Evolutionary conservation across 805 yeast species (phyloP).

Genomic region (Suhomyces prunicola): DNA sequence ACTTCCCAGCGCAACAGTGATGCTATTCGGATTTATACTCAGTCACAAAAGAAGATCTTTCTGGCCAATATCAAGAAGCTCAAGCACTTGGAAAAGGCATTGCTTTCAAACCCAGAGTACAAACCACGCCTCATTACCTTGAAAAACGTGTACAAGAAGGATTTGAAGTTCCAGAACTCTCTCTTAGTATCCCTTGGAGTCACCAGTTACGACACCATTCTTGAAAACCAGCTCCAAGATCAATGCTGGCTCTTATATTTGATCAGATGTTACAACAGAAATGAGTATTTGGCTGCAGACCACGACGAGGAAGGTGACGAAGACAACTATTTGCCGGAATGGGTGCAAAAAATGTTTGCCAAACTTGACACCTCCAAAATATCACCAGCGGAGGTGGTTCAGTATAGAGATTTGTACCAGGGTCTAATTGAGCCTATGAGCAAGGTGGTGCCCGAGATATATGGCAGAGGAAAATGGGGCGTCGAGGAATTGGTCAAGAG

Average conservation of each 20-base stretch:
- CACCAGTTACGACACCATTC: conserved; percentile 49
- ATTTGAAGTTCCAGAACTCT: conserved; percentile 51
- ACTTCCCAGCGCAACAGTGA: conserved; percentile 6
- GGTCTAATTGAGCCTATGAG: conserved; percentile 49
- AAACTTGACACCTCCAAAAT: conserved; percentile 36
- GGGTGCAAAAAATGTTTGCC: conserved; percentile 43
- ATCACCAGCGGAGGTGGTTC: conserved; percentile 52
- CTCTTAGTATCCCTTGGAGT: conserved; percentile 57
- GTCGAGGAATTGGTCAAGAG: conserved; percentile 48
- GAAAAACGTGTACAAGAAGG: conserved; percentile 56
- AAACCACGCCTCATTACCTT: conserved; percentile 50
- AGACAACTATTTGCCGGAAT: conserved; percentile 47
- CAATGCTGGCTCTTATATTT: conserved; percentile 63
- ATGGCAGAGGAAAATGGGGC: conserved; percentile 48
- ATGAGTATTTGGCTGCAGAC: conserved; percentile 17
- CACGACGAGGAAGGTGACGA: conserved; percentile 18
- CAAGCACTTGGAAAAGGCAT: conserved; percentile 42
- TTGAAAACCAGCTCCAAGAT: conserved; percentile 48
- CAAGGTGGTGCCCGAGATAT: conserved; percentile 56
- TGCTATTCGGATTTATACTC: conserved; percentile 44
- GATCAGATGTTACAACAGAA: conserved; percentile 52
- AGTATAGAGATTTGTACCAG: conserved; percentile 52
- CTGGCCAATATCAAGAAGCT: conserved; percentile 44
- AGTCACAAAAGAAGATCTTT: conserved; percentile 48
- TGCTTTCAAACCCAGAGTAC: conserved; percentile 35